Base-by-base conservation (phyloP, 345 rosid species). In the Lumnitzera littorea region DNA sequence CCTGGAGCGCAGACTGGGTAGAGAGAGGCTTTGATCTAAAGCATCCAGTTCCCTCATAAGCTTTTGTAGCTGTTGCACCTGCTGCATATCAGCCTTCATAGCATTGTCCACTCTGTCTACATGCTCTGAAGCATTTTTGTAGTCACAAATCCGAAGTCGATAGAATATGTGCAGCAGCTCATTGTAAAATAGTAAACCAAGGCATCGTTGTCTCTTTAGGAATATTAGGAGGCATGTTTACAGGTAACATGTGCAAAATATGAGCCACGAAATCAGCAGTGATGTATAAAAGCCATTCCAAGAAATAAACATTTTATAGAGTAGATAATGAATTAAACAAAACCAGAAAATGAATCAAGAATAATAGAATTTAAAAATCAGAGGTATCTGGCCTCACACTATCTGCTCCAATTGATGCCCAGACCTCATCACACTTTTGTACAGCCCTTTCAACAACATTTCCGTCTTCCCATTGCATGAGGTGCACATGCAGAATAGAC, bases 131-230 rank as follows among this genome's bases (percentile, higher is more conserved):
- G 88, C 96, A 74, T 83, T 86, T 84, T 94, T 94, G 84, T 80
- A 94, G 78, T 94, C 97, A 46, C 95, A 88, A 46, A 79, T 73
- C 51, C 82, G 89, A 58, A 94, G 91, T 50, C 82, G 85, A 58
- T 88, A 94, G 80, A 94, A 90, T 62, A 88, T 75, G 67, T 90
- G 95, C 46, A 90, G 80, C 75, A 94, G 80, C 86, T 94, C 96
- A 54, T 80, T 82, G 87, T 94, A 94, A 80, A 88, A 90, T 74
- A 86, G 76, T 76, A 94, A 79, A 72, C 97, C 99, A 4, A 74
- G 68, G 74, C 91, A 83, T 31, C 74, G 75, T 15, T 69, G 85
- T 72, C 78, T 84, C 99, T 92, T 61, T 24, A 53, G 13, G 12
- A 12, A 6, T 10, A 29, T 51, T 29, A 55, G 4, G 2, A 68